phyloP scores from a whole-genome alignment of 768 basidiomycete genomes.

The Auricularia sp. region DNA sequence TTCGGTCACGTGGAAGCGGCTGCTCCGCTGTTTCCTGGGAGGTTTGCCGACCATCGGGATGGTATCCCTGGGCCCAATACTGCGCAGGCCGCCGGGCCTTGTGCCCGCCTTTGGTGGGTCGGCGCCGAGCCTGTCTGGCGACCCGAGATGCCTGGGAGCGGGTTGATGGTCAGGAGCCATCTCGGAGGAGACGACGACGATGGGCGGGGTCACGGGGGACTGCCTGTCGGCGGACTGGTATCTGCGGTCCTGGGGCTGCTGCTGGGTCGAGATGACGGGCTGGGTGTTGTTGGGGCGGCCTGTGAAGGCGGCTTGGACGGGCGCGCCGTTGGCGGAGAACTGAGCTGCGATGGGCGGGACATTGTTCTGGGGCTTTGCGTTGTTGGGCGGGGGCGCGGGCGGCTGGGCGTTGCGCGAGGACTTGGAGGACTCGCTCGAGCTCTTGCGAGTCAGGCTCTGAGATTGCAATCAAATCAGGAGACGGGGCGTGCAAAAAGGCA shows the following conservation, averaged over 20 bases:
- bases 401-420: slow-evolving; percentile 28
- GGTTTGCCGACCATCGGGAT: slow-evolving; percentile 95
- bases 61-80: slow-evolving; percentile 81
- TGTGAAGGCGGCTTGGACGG: slow-evolving; percentile 23
- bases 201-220: slow-evolving; percentile 57
- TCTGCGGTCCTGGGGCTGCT: slow-evolving; percentile 40
- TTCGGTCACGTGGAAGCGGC: slow-evolving; percentile 91
- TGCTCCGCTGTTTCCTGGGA: slow-evolving; percentile 94
- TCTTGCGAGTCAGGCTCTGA: slow-evolving; percentile 35
- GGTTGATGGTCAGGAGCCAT: slow-evolving; percentile 38
- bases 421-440: slow-evolving; percentile 54
- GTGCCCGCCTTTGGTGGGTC: slow-evolving; percentile 34
- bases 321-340: slow-evolving; percentile 5
- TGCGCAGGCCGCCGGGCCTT: slow-evolving; percentile 61
- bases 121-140: slow-evolving; percentile 6
- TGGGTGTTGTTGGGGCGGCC: slow-evolving; percentile 28
- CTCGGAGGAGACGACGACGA: slow-evolving; percentile 80
- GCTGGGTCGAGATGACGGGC: slow-evolving; percentile 20
- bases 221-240: slow-evolving; percentile 26
- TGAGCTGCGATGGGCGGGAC: neutral
- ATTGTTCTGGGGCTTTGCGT: slow-evolving; percentile 51
- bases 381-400: slow-evolving; percentile 54
- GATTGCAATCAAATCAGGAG: slow-evolving; percentile 4
- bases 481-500: slow-evolving; percentile 10
- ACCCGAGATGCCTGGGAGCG: slow-evolving; percentile 9